Evolutionary conservation across 2,329 filamentous ascomycete genomes (phyloP).

Genomic region (Pseudogymnoascus sp.): DNA sequence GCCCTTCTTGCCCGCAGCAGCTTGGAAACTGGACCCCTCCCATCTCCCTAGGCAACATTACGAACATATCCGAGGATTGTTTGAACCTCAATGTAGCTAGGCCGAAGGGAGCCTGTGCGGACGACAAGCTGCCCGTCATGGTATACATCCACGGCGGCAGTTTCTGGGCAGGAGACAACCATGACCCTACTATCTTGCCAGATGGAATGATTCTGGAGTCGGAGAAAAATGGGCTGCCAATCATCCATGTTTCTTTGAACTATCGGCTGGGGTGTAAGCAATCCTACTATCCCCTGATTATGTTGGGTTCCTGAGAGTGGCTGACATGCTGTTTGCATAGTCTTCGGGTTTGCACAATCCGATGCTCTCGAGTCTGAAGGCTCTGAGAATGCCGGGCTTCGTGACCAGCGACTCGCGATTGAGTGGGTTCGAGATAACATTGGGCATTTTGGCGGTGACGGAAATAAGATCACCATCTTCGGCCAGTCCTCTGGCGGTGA

Average conservation of each 20-base stretch:
- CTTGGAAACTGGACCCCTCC: constrained; percentile 26
- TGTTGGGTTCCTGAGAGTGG: neutral
- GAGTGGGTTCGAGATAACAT: constrained; percentile 53
- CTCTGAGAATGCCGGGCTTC: constrained; percentile 52
- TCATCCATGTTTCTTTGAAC: constrained; percentile 52
- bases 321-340: constrained; percentile 44
- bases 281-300: neutral
- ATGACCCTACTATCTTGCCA: constrained; percentile 25
- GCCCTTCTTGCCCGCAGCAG: constrained; percentile 38
- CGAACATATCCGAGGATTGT: constrained; percentile 49
- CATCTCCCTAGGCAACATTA: constrained; percentile 31
- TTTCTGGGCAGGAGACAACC: constrained; percentile 22
- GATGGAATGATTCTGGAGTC: constrained; percentile 41
- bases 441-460: constrained; percentile 49
- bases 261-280: constrained; percentile 34
- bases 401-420: constrained; percentile 50
- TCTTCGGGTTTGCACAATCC: constrained; percentile 61
- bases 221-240: constrained; percentile 36
- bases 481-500: constrained; percentile 52
- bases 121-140: constrained; percentile 53
- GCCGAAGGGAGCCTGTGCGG: constrained; percentile 43
- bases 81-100: constrained; percentile 51
- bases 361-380: constrained; percentile 42
- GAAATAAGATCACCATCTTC: constrained; percentile 48
- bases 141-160: constrained; percentile 62